Evolutionary conservation across 2,329 filamentous ascomycete species (phyloP).

Genomic region (Drechslerella coelobrocha): DNA sequence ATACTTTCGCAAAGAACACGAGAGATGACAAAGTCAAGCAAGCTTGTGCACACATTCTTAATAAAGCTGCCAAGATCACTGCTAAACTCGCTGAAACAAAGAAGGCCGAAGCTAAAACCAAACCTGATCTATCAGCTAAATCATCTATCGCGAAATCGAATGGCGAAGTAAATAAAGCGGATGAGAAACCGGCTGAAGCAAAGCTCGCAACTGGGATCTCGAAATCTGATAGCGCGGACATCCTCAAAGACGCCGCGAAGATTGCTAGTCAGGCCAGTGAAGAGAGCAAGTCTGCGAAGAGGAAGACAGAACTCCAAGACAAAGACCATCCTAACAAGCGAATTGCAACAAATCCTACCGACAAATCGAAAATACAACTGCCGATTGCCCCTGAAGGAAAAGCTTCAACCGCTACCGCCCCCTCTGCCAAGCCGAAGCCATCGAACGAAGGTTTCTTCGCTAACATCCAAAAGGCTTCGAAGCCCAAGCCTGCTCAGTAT

Average conservation of each 20-base stretch:
- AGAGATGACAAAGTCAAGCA: conserved; percentile 44
- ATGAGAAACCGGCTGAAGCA: conserved; percentile 14
- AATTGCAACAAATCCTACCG: conserved; percentile 36
- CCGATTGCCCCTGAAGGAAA: conserved; percentile 40
- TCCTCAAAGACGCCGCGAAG: conserved; percentile 40
- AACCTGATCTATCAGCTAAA: conserved; percentile 18
- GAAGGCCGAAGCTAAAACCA: conserved; percentile 28
- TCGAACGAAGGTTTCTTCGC: conserved; percentile 46
- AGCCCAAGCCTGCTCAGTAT: conserved; percentile 40
- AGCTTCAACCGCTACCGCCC: conserved; percentile 4
- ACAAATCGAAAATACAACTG: conserved; percentile 43
- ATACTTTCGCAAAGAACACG: conserved; percentile 30
- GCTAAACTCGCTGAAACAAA: conserved; percentile 39
- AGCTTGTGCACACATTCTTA: conserved; percentile 36
- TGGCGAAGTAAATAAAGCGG: conserved; percentile 19
- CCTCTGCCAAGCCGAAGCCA: conserved; percentile 29
- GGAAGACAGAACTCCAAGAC: conserved; percentile 35
- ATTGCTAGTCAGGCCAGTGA: conserved; percentile 35
- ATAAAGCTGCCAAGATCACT: conserved; percentile 33
- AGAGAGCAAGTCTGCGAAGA: conserved; percentile 33
- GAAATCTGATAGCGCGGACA: conserved; percentile 32
- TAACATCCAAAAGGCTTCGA: conserved; percentile 46
- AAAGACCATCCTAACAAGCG: conserved; percentile 43
- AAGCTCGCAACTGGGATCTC: conserved; percentile 17
- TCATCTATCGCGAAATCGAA: conserved; percentile 3